Percentiles rank a stretch among this genome's conserved stretches.
phyloP scores from a whole-genome alignment of 495 filamentous ascomycete genomes.

The Penicillium arizonense region DNA sequence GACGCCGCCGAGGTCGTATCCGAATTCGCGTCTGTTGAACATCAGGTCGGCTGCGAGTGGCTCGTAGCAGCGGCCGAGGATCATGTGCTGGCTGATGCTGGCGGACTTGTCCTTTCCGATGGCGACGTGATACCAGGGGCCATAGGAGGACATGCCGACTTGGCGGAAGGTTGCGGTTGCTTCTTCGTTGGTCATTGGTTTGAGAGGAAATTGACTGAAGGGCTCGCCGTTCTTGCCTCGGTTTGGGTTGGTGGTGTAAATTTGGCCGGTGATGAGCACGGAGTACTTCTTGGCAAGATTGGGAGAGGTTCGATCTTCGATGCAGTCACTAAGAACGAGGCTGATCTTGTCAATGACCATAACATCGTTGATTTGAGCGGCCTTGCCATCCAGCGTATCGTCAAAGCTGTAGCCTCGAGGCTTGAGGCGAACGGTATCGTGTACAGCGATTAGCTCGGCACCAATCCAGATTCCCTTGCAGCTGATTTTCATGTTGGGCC shows the following conservation, averaged over 20 bases:
- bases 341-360: conserved; percentile 51
- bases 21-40: conserved; percentile 30
- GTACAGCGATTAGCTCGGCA: conserved; percentile 49
- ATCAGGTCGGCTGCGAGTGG: conserved; percentile 46
- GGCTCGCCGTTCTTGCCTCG: conserved; percentile 21
- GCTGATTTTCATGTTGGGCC: conserved; percentile 51
- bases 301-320: conserved; percentile 41
- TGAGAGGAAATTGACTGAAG: conserved; percentile 18
- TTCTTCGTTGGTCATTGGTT: conserved; percentile 31
- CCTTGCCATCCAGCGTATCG: not conserved
- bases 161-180: conserved; percentile 34
- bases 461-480: conserved; percentile 57
- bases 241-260: conserved; percentile 42
- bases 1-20: conserved; percentile 36
- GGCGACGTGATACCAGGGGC: conserved; percentile 48
- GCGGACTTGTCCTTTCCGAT: conserved; percentile 24
- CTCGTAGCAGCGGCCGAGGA: conserved; percentile 56
- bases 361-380: conserved; percentile 42
- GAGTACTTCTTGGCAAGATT: conserved; percentile 41
- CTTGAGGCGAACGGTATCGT: conserved; percentile 53
- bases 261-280: conserved; percentile 46
- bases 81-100: conserved; percentile 47
- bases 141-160: conserved; percentile 42
- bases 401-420: conserved; percentile 20
- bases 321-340: conserved; percentile 40